A percentile compares a stretch with the other conserved stretches of the same genome.
phyloP scores from a whole-genome alignment of 352 stramenopile species.

The Phytophthora megakarya region DNA sequence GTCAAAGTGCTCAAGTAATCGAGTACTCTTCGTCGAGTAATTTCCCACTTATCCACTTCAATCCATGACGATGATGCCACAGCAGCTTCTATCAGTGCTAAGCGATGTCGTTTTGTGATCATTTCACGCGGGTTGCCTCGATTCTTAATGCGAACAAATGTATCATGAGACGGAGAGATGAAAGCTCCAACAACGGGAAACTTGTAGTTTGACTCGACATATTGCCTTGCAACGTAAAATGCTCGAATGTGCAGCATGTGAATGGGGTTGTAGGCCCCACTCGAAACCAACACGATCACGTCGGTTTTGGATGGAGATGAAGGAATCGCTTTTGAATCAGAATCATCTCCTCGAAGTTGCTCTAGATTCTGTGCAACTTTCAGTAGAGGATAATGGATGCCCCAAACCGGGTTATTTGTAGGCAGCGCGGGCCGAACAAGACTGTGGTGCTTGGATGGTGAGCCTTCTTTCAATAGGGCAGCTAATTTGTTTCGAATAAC shows the following conservation, averaged over 20 bases:
- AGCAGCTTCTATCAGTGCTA: conserved; percentile 67
- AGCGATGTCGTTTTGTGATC: conserved; percentile 72
- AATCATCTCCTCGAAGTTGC: conserved; percentile 27
- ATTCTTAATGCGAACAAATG: conserved; percentile 75
- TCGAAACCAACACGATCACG: conserved; percentile 78
- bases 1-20: conserved; percentile 80
- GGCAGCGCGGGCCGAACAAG: conserved; percentile 35
- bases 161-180: conserved; percentile 80
- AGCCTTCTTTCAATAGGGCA: conserved; percentile 53
- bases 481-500: conserved; percentile 44
- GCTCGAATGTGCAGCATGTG: conserved; percentile 80
- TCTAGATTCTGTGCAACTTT: conserved; percentile 76
- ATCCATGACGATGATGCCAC: conserved; percentile 78
- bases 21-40: conserved; percentile 69
- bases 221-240: conserved; percentile 79
- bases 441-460: conserved; percentile 56
- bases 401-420: conserved; percentile 51
- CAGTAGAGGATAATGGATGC: conserved; percentile 72
- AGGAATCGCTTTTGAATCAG: neutral
- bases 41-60: conserved; percentile 87
- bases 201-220: conserved; percentile 80
- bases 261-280: conserved; percentile 77
- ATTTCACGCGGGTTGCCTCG: conserved; percentile 72
- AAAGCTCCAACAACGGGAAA: conserved; percentile 79
- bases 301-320: conserved; percentile 44